Percentiles rank a stretch among this genome's conserved stretches.
These are phyloP conservation scores for Bifiguratus adelaidae DNA, from an alignment of 192 early-diverging fungal species.

Conservation along the genomic window DNA sequence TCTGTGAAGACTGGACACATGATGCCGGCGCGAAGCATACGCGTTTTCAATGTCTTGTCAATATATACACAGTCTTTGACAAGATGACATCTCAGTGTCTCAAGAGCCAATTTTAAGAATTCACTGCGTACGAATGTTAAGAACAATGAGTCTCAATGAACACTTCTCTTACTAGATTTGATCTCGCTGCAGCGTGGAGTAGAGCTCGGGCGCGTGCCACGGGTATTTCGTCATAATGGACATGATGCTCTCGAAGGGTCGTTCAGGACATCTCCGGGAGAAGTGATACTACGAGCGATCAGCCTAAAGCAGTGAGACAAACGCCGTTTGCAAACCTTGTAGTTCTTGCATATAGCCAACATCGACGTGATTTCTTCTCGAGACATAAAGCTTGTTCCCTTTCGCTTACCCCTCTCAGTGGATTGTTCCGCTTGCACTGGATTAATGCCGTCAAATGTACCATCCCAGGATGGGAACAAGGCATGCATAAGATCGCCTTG, in stretches of 20 bases:
- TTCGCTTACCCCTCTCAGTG: conserved; percentile 3
- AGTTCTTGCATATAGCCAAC: conserved; percentile 57
- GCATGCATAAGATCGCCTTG: conserved; percentile 45
- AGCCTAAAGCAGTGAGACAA: no score
- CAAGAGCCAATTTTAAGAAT: conserved; percentile 25
- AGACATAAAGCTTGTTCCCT: conserved; percentile 30
- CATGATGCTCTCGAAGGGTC: conserved; percentile 69
- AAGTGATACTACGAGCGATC: conserved; percentile 62
- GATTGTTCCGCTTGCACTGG: conserved; percentile 18
- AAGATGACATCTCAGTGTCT: conserved; percentile 48
- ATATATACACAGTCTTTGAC: conserved; percentile 48
- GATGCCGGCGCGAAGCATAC: conserved; percentile 52
- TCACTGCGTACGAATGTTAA: no score
- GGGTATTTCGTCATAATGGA: conserved; percentile 61
- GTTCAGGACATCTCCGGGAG: conserved; percentile 57
- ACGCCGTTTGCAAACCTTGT: conserved; percentile 41
- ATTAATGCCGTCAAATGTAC: conserved; percentile 28
- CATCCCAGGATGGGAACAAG: conserved; percentile 49
- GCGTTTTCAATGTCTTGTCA: conserved; percentile 31
- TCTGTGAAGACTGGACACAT: conserved; percentile 66
- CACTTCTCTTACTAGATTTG: conserved; percentile 34
- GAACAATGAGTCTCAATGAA: no score
- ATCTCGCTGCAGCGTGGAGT: conserved; percentile 58
- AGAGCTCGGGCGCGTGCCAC: conserved; percentile 51
- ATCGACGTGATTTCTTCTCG: conserved; percentile 66